Evolutionary conservation across 495 filamentous ascomycete species (phyloP), one percentile per base, ranked within the genome.

Genomic region (Neurospora sp.): DNA sequence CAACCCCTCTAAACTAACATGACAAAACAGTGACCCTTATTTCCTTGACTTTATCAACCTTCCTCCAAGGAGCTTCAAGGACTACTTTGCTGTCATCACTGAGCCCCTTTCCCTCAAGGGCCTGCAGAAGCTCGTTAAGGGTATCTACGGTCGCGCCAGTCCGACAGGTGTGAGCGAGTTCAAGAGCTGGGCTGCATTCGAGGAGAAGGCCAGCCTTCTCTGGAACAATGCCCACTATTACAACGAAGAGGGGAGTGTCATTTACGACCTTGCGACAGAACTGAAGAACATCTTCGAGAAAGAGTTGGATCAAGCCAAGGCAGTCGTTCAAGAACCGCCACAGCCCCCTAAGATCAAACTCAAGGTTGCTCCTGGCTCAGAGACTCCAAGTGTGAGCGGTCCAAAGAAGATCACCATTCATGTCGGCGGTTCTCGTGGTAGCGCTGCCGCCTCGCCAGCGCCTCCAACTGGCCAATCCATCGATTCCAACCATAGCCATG

Each of bases 141-240:
- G 93, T 18, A 84, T 89, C 35, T 88, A 89, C 71, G 91, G 91
- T 12, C 85, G 90, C 71, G 86, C 88, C 70, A 85, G 87, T 41
- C 85, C 87, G 5, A 90, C 91, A 1, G 89, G 87, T n/a, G 80
- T 87, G 14, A 92, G 90, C 38, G 88, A 92, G 40, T 91, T 93
- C 80, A 92, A 91, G 75, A 90, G 81, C 31, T 97, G 94, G 94
- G 82, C 89, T 54, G 85, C 88, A 4, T 95, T 97, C 73, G 93
- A 94, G 80, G 88, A 92, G 14, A 92, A 91, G 73, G 85, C 92
- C 66, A 90, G 86, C 75, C 87, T 90, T 71, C 90, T 97, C 39
- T 96, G 93, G 92, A 88, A 86, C 44, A 97, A 97, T 82, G 94
- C 94, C 5, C 89, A 90, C 70, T 88, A 89, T 39, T 97, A 94